Evolutionary conservation across 495 filamentous ascomycete genomes (phyloP).

Genomic region (Neurospora sp.): DNA sequence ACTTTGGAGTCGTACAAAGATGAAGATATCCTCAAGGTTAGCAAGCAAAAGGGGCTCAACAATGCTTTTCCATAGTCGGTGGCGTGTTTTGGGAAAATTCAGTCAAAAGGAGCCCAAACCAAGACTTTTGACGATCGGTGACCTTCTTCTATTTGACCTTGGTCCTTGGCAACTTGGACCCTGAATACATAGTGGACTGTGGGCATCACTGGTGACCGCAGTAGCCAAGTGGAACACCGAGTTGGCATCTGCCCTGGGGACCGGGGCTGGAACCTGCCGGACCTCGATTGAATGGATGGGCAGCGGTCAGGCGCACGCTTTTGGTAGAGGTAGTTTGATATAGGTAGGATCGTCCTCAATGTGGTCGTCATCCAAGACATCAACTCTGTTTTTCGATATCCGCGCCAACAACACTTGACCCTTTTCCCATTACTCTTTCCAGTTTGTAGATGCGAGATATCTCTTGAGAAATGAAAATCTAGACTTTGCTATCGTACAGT

Average conservation of each 20-base stretch:
- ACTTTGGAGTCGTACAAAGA: background rate
- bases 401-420: background rate
- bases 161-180: constrained; percentile 2
- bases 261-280: background rate
- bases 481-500: background rate
- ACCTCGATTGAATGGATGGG: background rate
- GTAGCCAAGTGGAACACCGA: background rate
- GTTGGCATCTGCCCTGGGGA: background rate
- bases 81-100: background rate
- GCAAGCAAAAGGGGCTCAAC: background rate
- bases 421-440: background rate
- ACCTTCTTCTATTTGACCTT: background rate
- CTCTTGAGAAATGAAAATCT: background rate
- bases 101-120: constrained; percentile 6
- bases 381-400: background rate
- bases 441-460: background rate
- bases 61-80: constrained; percentile 7
- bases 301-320: background rate
- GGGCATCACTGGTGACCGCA: background rate
- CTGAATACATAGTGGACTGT: constrained; percentile 3
- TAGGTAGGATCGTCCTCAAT: background rate
- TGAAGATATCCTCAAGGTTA: background rate
- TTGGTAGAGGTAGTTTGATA: background rate
- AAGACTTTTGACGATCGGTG: background rate
- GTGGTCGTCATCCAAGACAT: background rate